phyloP scores from a whole-genome alignment of 2,329 filamentous ascomycete species.

The Microdochium paspali region DNA sequence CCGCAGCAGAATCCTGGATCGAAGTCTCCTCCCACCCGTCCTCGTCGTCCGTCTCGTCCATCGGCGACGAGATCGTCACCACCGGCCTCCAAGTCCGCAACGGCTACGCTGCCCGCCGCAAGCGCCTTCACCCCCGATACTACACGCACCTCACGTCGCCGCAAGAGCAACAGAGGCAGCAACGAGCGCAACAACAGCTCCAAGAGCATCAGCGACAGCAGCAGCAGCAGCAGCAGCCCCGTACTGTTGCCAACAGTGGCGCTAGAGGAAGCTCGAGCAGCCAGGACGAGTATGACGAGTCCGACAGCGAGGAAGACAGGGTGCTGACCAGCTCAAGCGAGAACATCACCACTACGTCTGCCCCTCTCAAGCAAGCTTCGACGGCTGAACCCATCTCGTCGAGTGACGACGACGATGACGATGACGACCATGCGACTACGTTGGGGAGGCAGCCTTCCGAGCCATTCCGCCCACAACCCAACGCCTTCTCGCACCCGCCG shows the following conservation, averaged over 20 bases:
- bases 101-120: slow-evolving; percentile 51
- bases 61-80: slow-evolving; percentile 81
- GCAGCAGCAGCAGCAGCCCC: background rate
- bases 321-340: slow-evolving; percentile 51
- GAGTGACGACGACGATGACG: slow-evolving; percentile 42
- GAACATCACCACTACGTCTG: slow-evolving; percentile 28
- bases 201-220: slow-evolving; percentile 6
- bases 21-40: slow-evolving; percentile 90
- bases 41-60: slow-evolving; percentile 82
- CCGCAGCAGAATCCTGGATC: slow-evolving; percentile 71
- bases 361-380: slow-evolving; percentile 22
- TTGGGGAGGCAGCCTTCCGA: slow-evolving; percentile 51
- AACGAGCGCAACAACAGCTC: slow-evolving; percentile 20
- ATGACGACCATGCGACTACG: slow-evolving; percentile 75
- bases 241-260: slow-evolving; percentile 19
- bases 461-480: slow-evolving; percentile 77
- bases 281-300: slow-evolving; percentile 92
- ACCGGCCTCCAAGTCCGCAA: slow-evolving; percentile 73
- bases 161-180: slow-evolving; percentile 27
- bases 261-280: slow-evolving; percentile 53
- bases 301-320: slow-evolving; percentile 78
- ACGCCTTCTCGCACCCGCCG: slow-evolving; percentile 82
- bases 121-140: slow-evolving; percentile 28
- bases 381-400: slow-evolving; percentile 32
- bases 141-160: slow-evolving; percentile 11